Evolutionary conservation across 2,329 filamentous ascomycete genomes (phyloP), one percentile per base, ranked within the genome.

Genomic region (Phoma sp.): DNA sequence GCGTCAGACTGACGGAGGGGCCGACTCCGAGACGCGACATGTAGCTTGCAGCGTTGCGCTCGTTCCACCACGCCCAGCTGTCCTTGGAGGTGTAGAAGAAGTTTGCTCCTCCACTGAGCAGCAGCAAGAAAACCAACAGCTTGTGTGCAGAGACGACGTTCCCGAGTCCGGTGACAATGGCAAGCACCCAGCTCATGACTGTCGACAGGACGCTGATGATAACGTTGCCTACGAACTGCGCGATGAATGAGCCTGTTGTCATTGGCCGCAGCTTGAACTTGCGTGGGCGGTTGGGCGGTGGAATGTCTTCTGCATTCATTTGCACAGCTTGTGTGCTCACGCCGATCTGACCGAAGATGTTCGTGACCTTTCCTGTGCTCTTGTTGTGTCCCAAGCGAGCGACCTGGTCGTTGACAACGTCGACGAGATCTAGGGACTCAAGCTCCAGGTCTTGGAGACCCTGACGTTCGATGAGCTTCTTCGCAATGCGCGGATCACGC

Each of bases 1-100:
- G 92, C 76, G 89, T 90, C 90, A 97, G 94, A 59, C 89, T 84
- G 19, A 83, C 76, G 63, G 96, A 89, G 7, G 93, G 91, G 3
- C 85, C 84, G 7, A 98, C 87, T 9, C 94, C 94, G 13, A 98
- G 78, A 12, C 88, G 83, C 31, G 81, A 80, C 92, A 99, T 95
- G 74, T 94, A 96, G 36, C 82, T 87, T 15, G 84, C 84, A 1
- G 93, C 92, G 56, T 85, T 88, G 53, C 92, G 85, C 77, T 98
- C 94, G 40, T 85, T 83, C 89, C 91, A 96, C 92, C 92, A 98
- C 2, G 84, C 81, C 65, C 87, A 86, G 6, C 85, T 85, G 70
- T 91, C 87, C 59, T 88, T 85, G 12, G 89, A 90, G 0, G 90
- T 87, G 69, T 93, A 86, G 63, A 92, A 82, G 21, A 89, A 76